Base-by-base conservation (phyloP, 176 grass and related monocot species). In the Areca catechu region DNA sequence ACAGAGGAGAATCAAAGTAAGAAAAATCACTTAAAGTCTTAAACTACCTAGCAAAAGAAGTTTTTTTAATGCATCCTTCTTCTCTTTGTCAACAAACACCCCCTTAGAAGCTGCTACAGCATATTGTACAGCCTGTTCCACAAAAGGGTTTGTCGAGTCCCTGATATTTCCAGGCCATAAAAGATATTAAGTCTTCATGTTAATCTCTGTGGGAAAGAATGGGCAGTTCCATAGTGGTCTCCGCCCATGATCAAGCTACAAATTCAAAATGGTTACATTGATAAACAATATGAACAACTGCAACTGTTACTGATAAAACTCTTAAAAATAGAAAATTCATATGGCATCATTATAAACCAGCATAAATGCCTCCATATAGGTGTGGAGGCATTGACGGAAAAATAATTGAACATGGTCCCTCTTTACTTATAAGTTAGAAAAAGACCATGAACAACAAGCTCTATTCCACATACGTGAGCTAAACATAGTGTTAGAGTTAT, bases 81-180 rank as follows among this genome's bases (percentile, higher is more conserved):
- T 80, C 15, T 78, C 83, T 16, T 80, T 80, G 15, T 85, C 83
- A 66, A 23, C 51, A 30, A 88, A 24, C 20, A 76, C 79, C 1
- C 61, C 75, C 76, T 72, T 88, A 27, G 83, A 80, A 47, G 93
- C 87, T 23, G 87, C 80, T 55, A 83, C 20, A 10, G 83, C 80
- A 55, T 82, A 91, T 10, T 97, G 83, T 76, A 97, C 77, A 23
- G 87, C 87, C 70, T 97, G 86, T 71, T 97, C 93, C 18, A 97
- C 93, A 70, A 97, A 97, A 47, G 87, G 86, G 37, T 97, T 97
- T 53, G 63, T 53, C 9, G 57, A 79, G 30, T 78, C 73, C 70
- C 93, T 97, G 68, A 56, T 56, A 80, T 12, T 27, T 29, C 21
- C 21, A 72, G 9, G 7, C 34, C 34, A 43, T 43, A 14, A 43